Base-by-base conservation (phyloP, 1,139 yeast genomes). In the Yamadazyma atmosphaerica region DNA sequence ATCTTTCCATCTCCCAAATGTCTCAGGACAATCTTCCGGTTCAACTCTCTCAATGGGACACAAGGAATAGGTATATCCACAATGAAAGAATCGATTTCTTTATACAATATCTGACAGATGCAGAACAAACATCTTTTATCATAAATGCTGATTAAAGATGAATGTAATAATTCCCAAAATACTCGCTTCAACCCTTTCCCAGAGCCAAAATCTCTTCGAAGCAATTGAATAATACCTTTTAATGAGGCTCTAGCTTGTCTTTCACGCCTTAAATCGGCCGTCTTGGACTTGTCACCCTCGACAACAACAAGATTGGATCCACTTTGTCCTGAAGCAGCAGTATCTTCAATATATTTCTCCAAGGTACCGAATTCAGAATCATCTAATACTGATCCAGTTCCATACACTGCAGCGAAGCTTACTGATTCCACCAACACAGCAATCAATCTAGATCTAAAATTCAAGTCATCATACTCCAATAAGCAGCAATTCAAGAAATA, bases 151-250 rank as follows among this genome's bases (percentile, higher is more conserved):
- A 84, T 46, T 22, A 78, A 57, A 1, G 87, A 80, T 8, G 79
- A 68, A 49, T 81, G 86, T 11, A 88, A 56, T n/a, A 82, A 71
- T 35, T 72, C 70, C 96, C 97, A 89, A 5, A 92, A 52, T 7
- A 74, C 72, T 5, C 57, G 53, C 40, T 74, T 74, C 29, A 92
- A 64, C 0, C 88, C 86, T 33, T 61, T 58, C n/a, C 86, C 86
- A n/a, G 71, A 61, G 4, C 81, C 70, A 47, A 83, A 79, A 41
- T 82, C 84, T 35, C 83, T 68, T 40, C 95, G 70, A 12, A 89
- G 60, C 6, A 86, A 57, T 26, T 80, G 82, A 21, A 87, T 72
- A 0, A 92, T 80, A 10, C 89, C 89, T 30, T 67, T 65, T 8
- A 83, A 55, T 0, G 83, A 70, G 1, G 70, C 72, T 40, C 74